These are phyloP conservation scores for Zygoascus bituminiphila DNA, from an alignment of 805 yeast species.

Conservation along the genomic window DNA sequence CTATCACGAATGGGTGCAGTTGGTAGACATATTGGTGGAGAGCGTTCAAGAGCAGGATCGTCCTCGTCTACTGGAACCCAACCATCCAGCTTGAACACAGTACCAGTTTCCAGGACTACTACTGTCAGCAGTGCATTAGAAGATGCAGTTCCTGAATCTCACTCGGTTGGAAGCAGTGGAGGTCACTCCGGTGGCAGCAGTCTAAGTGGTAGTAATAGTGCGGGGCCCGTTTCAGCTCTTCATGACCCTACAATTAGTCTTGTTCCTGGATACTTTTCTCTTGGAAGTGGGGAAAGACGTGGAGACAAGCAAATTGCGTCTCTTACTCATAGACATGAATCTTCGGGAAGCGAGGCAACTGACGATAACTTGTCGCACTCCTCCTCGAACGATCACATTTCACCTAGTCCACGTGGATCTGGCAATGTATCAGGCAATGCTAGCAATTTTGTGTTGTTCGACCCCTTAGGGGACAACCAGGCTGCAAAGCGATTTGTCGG, in stretches of 20 bases:
- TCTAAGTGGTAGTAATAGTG: conserved; percentile 7
- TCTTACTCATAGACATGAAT: conserved; percentile 2
- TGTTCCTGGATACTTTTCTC: conserved; percentile 23
- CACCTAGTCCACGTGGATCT: neutral
- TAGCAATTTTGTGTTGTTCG: conserved; percentile 39
- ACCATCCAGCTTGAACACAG: neutral
- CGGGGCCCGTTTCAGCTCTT: conserved; percentile 6
- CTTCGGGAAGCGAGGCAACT: conserved; percentile 22
- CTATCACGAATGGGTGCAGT: conserved; percentile 82
- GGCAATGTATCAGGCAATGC: neutral
- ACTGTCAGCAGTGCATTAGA: neutral
- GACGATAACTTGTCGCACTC: conserved; percentile 30
- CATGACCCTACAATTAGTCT: conserved; percentile 22
- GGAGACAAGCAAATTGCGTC: neutral
- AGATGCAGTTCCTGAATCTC: neutral
- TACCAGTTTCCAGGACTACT: neutral
- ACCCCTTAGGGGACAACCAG: conserved; percentile 54
- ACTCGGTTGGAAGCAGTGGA: neutral
- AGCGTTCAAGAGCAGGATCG: conserved; percentile 3
- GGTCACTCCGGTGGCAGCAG: neutral
- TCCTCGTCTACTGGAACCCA: conserved; percentile 2
- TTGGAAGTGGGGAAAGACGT: conserved; percentile 4
- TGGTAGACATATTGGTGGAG: conserved; percentile 38
- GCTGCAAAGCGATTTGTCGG: conserved; percentile 69
- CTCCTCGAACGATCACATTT: conserved; percentile 21